phyloP scores from a whole-genome alignment of 2,329 filamentous ascomycete species.

The Bipolaris oryzae region DNA sequence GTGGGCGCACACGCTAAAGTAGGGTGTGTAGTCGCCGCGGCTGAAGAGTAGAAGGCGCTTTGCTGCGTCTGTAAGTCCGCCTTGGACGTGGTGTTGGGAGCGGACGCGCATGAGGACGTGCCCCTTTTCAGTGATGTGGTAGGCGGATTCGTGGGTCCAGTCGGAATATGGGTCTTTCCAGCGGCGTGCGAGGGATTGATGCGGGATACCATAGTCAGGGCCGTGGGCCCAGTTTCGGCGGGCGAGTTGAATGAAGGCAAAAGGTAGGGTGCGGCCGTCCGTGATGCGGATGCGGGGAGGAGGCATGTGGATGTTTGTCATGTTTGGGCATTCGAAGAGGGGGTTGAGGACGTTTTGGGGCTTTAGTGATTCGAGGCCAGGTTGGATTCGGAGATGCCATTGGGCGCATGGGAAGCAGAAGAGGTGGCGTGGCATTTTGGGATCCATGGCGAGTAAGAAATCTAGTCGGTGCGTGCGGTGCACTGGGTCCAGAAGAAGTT shows the following conservation, averaged over 20 bases:
- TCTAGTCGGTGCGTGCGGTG: conserved; percentile 55
- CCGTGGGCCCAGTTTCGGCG: conserved; percentile 57
- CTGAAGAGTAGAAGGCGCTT: conserved; percentile 64
- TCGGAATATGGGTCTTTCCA: conserved; percentile 59
- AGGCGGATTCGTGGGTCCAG: conserved; percentile 61
- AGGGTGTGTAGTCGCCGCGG: conserved; percentile 65
- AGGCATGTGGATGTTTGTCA: conserved; percentile 57
- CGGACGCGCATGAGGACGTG: conserved; percentile 65
- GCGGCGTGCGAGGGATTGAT: conserved; percentile 54
- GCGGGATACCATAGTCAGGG: conserved; percentile 45
- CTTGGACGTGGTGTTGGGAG: conserved; percentile 58
- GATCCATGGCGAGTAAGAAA: conserved; percentile 61
- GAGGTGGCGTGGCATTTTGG: conserved; percentile 60
- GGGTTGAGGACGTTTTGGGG: conserved; percentile 62
- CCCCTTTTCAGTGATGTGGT: conserved; percentile 60
- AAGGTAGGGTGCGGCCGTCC: conserved; percentile 62
- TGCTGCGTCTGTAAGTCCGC: conserved; percentile 57
- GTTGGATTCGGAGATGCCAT: conserved; percentile 61
- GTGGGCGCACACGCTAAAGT: conserved; percentile 67
- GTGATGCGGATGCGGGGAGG: conserved; percentile 58
- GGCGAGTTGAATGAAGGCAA: conserved; percentile 64
- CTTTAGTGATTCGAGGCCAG: conserved; percentile 61
- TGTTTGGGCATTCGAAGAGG: conserved; percentile 62
- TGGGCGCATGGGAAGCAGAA: conserved; percentile 64
- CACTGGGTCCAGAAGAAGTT: conserved; percentile 42